phyloP scores from a whole-genome alignment of 2,329 filamentous ascomycete genomes.

The Colletotrichum noveboracense region DNA sequence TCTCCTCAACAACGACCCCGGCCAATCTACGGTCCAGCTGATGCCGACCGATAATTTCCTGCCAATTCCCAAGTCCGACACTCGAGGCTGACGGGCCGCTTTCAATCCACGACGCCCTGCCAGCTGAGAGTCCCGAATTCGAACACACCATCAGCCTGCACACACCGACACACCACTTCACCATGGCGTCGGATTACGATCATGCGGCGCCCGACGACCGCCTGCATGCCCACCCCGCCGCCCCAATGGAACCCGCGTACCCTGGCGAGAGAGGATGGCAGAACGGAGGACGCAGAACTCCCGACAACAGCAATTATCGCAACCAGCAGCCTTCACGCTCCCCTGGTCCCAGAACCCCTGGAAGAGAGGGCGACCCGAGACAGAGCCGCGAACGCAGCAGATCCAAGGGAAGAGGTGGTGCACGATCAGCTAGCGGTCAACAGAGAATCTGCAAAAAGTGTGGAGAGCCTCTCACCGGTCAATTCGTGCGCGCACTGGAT shows the following conservation, averaged over 20 bases:
- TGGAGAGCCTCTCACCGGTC: slow-evolving; percentile 83
- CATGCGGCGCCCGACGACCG: slow-evolving; percentile 44
- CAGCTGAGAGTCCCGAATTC: slow-evolving; percentile 21
- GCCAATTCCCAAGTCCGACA: slow-evolving; percentile 18
- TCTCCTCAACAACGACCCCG: not conserved
- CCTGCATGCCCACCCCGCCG: slow-evolving; percentile 31
- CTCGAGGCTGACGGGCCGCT: slow-evolving; percentile 23
- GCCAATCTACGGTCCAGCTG: slow-evolving; percentile 20
- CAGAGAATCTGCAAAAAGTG: slow-evolving; percentile 84
- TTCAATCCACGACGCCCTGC: slow-evolving; percentile 4
- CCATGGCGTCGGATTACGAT: slow-evolving; percentile 54
- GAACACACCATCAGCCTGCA: not conserved
- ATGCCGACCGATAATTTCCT: slow-evolving; percentile 23
- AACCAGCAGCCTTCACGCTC: slow-evolving; percentile 37
- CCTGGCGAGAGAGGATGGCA: slow-evolving; percentile 40
- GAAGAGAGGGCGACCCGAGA: slow-evolving; percentile 48
- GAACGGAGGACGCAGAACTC: slow-evolving; percentile 39
- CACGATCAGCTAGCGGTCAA: slow-evolving; percentile 62
- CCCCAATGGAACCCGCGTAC: slow-evolving; percentile 32
- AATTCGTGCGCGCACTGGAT: slow-evolving; percentile 93
- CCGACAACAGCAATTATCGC: slow-evolving; percentile 41
- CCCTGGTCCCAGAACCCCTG: slow-evolving; percentile 32
- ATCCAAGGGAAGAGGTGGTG: slow-evolving; percentile 56
- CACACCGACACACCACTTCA: not conserved
- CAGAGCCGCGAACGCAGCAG: slow-evolving; percentile 63